Base-by-base conservation (phyloP, 352 stramenopile genomes). In the Phytophthora nicotianae region DNA sequence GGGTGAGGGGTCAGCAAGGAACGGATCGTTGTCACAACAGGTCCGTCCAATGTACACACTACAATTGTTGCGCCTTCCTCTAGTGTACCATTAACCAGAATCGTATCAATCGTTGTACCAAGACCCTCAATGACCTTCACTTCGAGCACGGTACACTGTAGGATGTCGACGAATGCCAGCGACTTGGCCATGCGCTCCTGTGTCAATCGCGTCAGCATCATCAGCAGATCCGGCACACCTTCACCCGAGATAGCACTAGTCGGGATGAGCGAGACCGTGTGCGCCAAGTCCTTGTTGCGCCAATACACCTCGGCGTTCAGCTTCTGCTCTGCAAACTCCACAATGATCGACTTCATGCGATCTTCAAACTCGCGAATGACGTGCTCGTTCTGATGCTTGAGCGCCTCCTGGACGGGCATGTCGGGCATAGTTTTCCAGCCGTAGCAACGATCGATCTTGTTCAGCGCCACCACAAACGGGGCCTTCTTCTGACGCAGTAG, bases 381-480 rank as follows among this genome's bases (percentile, higher is more conserved):
- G 68, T 98, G 92, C 42, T 98, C 86, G 42, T 98, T 90, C 72
- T 95, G 86, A 69, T 89, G 74, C 77, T 90, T 89, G 40, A 95
- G 82, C 21, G 86, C 86, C 38, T 98, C 91, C 50, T 98, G 92
- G 58, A 99, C 96, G 14, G 97, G 93, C 55, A 91, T 93, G 76
- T 99, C 92, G 16, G 91, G 85, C 70, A 91, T 96, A 6, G 92
- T 93, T 79, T 99, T 99, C 98, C 98, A 99, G 46, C 87, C 93
- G 78, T 99, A 99, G 65, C 96, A 98, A 53, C 98, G 84, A 93
- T 99, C 98, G 20, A 99, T 95, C 82, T 99, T 99, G 84, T 99
- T 99, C 23, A 99, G 85, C 17, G 98, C 98, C 21, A 99, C 95
- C 14, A 99, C 93, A 67, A 99, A 99, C 17, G 98, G 98, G 33